Evolutionary conservation across 2,329 filamentous ascomycete genomes (phyloP).

Genomic region (Helicocarpus griseus): DNA sequence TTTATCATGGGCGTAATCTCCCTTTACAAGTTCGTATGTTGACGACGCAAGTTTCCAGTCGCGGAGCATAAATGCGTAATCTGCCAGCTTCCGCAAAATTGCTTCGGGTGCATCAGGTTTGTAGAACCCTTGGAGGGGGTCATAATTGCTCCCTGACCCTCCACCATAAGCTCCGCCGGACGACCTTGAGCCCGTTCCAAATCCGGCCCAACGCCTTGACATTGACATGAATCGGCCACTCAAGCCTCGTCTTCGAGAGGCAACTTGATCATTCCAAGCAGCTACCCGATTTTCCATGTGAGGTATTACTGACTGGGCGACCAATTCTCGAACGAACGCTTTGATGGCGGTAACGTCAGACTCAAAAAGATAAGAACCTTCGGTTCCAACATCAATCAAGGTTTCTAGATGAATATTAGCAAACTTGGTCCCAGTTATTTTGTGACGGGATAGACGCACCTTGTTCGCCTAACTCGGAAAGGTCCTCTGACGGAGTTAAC

Average conservation of each 20-base stretch:
- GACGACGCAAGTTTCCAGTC: conserved; percentile 91
- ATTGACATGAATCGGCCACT: conserved; percentile 90
- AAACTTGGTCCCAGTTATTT: conserved; percentile 1
- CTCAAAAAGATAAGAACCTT: conserved; percentile 63
- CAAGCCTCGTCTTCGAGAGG: conserved; percentile 77
- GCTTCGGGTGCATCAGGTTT: conserved; percentile 76
- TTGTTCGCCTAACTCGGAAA: conserved; percentile 60
- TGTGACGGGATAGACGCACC: conserved; percentile 28
- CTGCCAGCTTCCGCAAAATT: conserved; percentile 82
- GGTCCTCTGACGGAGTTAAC: conserved; percentile 78
- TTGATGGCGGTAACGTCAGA: conserved; percentile 82
- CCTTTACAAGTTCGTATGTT: conserved; percentile 80
- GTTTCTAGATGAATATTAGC: conserved; percentile 7
- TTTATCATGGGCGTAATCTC: conserved; percentile 89
- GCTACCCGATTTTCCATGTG: conserved; percentile 91
- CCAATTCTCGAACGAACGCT: conserved; percentile 86
- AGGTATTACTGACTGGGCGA: conserved; percentile 87
- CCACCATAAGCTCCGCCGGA: conserved; percentile 42
- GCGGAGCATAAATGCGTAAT: conserved; percentile 93
- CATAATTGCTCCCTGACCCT: conserved; percentile 55
- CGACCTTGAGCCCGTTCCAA: conserved; percentile 59
- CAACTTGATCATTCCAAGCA: conserved; percentile 95
- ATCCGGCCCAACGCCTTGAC: conserved; percentile 79
- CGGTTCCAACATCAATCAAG: conserved; percentile 11
- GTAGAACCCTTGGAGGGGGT: conserved; percentile 69